Conservation (phyloP, 208 protist species). For the Acanthamoeba triangularis region DNA sequence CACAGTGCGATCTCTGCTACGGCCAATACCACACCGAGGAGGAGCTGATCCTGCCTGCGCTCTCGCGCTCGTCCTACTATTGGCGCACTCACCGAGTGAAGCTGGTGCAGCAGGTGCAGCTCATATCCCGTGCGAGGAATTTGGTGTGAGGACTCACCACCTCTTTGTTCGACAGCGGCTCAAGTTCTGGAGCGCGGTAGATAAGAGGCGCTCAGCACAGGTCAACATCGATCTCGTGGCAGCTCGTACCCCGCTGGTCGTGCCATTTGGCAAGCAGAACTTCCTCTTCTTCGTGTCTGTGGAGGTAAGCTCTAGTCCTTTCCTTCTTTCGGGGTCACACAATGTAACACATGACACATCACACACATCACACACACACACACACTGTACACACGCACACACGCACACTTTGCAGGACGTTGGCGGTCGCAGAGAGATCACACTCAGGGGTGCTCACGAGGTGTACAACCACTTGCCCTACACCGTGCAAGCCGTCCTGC, state of each 20-base stretch:
- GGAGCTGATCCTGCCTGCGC: not conserved
- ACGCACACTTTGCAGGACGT: not conserved
- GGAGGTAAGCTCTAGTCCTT: not conserved
- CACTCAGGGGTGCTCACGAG: conserved; percentile 1
- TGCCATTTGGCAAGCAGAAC: not conserved
- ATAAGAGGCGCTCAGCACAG: not conserved
- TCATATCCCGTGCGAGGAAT: not conserved
- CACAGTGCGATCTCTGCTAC: conserved; percentile 9
- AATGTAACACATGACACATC: no score
- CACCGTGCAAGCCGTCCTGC: conserved; percentile 10
- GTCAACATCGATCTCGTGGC: conserved; percentile 36
- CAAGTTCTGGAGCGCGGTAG: conserved; percentile 37
- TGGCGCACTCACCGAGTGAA: conserved; percentile 50
- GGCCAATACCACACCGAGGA: conserved; percentile 58
- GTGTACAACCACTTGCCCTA: conserved; percentile 56
- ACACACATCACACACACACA: no score
- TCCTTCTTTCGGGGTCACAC: no score
- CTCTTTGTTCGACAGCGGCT: not conserved
- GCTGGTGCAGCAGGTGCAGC: not conserved
- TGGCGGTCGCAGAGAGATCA: not conserved
- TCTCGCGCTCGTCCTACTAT: not conserved
- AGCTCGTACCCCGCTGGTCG: not conserved
- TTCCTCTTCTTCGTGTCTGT: not conserved
- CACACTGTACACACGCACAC: no score
- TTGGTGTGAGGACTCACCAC: not conserved